Evolutionary conservation across 768 basidiomycete species (phyloP), one percentile per base, ranked within the genome.

Genomic region (Rhizopogon vesiculosus): DNA sequence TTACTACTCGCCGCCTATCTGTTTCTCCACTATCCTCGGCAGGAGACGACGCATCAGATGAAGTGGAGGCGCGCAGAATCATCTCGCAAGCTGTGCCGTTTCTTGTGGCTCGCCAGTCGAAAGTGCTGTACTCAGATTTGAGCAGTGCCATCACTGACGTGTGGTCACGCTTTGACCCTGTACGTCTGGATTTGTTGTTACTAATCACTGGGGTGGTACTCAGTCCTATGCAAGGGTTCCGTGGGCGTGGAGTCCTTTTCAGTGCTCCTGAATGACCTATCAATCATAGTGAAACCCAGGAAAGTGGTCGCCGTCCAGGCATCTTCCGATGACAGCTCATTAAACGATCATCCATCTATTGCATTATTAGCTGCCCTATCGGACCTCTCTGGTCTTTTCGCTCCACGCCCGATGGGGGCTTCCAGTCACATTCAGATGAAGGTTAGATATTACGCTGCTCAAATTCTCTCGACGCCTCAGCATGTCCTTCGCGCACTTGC

Each of bases 371-470:
- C 64, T 59, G 70, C 22, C 44, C 55, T 70, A 19, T 67, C 70
- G 3, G 69, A 72, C 51, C 31, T 62, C 2, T 51, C 49, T n/a
- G 33, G 50, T 33, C 60, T 72, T 18, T 72, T 69, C 44, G 29
- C 53, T 35, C 12, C 25, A 31, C 12, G 2, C 22, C 62, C 29
- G 64, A 73, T 38, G 57, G 63, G 10, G 59, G 62, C 38, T 66
- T 62, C 57, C 50, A 74, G 72, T 50, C 80, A 79, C 61, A 67
- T 81, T 48, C 66, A 74, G 8, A 82, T 82, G 60, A 92, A 90
- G 70, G 60, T 91, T 25, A 67, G 75, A 13, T 92, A 86, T 69
- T 92, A 91, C 59, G 82, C 82, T 5, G 86, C 85, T 7, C 80
- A 86, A 60, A 65, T 84, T 7, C 56, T 81, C 19, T 74, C 79